A percentile compares a stretch with the other conserved stretches of the same genome.
These are phyloP conservation scores for Pseudoneurospora amorphoporcata DNA, from an alignment of 495 filamentous ascomycete species.

Conservation along the genomic window DNA sequence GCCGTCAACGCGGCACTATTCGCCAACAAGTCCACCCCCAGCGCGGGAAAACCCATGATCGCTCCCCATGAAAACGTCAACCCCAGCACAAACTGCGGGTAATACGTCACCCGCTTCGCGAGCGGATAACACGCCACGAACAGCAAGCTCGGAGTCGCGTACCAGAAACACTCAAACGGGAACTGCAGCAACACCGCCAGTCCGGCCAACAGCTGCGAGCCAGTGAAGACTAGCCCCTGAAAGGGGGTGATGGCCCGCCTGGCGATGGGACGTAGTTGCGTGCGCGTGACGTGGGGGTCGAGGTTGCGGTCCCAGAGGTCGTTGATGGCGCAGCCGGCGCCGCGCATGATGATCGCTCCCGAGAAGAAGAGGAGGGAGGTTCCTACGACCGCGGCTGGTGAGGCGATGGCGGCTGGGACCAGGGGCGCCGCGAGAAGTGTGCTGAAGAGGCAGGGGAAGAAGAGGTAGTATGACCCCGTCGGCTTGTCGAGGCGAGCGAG, in stretches of 20 bases:
- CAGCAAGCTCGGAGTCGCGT: slow-evolving; percentile 73
- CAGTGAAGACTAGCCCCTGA: slow-evolving; percentile 71
- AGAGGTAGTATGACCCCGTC: slow-evolving; percentile 88
- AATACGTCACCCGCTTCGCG: slow-evolving; percentile 88
- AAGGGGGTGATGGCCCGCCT: slow-evolving; percentile 68
- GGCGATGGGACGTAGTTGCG: slow-evolving; percentile 80
- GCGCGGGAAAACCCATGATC: slow-evolving; percentile 89
- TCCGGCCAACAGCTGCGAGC: slow-evolving; percentile 69
- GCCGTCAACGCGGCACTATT: slow-evolving; percentile 55
- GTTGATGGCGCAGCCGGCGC: slow-evolving; percentile 96
- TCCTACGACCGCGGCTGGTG: slow-evolving; percentile 44
- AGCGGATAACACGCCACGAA: slow-evolving; percentile 81
- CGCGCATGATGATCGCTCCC: slow-evolving; percentile 90
- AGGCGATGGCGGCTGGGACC: slow-evolving; percentile 29
- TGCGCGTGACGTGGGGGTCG: slow-evolving; percentile 82
- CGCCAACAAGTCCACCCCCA: slow-evolving; percentile 69
- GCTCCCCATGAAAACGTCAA: slow-evolving; percentile 96
- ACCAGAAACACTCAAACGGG: slow-evolving; percentile 71
- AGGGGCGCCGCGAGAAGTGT: slow-evolving; percentile 62
- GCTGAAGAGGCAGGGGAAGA: slow-evolving; percentile 88
- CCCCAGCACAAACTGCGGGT: slow-evolving; percentile 86
- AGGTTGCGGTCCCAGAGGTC: slow-evolving; percentile 94
- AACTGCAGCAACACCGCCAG: slow-evolving; percentile 79
- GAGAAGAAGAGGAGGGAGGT: slow-evolving; percentile 72
- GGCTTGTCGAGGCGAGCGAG: slow-evolving; percentile 90